Base-by-base conservation (phyloP, 768 basidiomycete species). In the Lentinula sp. region DNA sequence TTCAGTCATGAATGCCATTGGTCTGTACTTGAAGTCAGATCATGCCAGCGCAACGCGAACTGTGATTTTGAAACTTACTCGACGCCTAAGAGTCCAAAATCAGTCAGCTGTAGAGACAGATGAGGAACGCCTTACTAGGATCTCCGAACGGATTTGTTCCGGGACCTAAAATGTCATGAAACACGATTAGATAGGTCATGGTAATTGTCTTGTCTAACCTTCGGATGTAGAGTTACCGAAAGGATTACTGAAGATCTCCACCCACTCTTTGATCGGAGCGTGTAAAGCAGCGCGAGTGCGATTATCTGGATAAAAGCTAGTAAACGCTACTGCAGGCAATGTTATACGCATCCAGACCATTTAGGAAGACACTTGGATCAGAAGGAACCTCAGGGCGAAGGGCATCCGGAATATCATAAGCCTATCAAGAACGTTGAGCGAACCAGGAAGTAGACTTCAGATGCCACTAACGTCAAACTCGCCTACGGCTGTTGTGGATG, bases 1-100 rank as follows among this genome's bases (percentile, higher is more conserved):
- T 9, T 82, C 79, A 0, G 72, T 68, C 18, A 82, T 65, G 66
- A 82, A 82, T 4, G 69, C 70, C 76, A 79, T 79, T 0, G 80
- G 77, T 55, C 80, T 81, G 56, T 6, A 16, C 7, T 48, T 18
- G 16, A 36, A 8, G 23, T 41, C 6, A 32, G 18, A 48, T 23
- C 46, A 20, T 35, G 15, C 13, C 1, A 1, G 9, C 13, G 20
- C 4, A 20, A 6, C 13, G 1, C 6, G 45, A 39, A 48, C 12
- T 9, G 23, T 56, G 6, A 2, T 35, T 35, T 65, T 64, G 54
- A 39, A 73, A 61, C 77, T 77, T 41, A 68, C 67, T 66, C 65
- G 16, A 66, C 66, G 28, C 67, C 67, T 68, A 20, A 48, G 9
- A 13, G 18, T 59, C 2, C 6, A 16, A 36, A 9, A 10, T 18